phyloP scores from a whole-genome alignment of 73 alveolate species.

The Urostyla sp. region DNA sequence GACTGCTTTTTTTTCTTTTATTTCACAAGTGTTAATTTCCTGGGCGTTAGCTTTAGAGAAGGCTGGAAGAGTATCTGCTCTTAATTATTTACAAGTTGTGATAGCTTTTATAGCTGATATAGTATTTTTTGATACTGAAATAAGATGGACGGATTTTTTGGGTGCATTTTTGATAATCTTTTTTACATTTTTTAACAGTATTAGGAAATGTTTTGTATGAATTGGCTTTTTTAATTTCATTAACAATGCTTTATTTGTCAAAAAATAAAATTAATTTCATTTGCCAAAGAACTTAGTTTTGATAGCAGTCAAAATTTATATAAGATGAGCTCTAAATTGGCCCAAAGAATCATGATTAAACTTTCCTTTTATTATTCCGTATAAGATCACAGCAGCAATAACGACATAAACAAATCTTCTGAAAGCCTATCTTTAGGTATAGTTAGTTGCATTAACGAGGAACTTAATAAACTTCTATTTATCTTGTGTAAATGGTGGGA shows the following conservation, averaged over 20 bases:
- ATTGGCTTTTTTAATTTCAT: too few relatives aligned
- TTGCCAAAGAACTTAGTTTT: too few relatives aligned
- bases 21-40: not conserved
- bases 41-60: not conserved
- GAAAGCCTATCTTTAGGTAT: not conserved
- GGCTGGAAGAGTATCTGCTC: not conserved
- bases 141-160: not conserved
- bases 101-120: not conserved
- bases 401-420: constrained; percentile 30
- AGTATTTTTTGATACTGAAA: not conserved
- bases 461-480: constrained; percentile 23
- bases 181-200: not conserved
- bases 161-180: not conserved
- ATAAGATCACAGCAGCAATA: not conserved
- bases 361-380: too few relatives aligned
- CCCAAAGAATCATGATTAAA: too few relatives aligned
- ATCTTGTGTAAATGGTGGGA: constrained; percentile 90
- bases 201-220: not conserved
- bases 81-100: not conserved
- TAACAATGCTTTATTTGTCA: too few relatives aligned
- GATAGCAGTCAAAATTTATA: too few relatives aligned
- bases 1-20: not conserved
- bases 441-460: not conserved
- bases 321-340: too few relatives aligned
- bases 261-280: too few relatives aligned